Evolutionary conservation across 495 filamentous ascomycete species (phyloP).

Genomic region (Amorphotheca resinae): DNA sequence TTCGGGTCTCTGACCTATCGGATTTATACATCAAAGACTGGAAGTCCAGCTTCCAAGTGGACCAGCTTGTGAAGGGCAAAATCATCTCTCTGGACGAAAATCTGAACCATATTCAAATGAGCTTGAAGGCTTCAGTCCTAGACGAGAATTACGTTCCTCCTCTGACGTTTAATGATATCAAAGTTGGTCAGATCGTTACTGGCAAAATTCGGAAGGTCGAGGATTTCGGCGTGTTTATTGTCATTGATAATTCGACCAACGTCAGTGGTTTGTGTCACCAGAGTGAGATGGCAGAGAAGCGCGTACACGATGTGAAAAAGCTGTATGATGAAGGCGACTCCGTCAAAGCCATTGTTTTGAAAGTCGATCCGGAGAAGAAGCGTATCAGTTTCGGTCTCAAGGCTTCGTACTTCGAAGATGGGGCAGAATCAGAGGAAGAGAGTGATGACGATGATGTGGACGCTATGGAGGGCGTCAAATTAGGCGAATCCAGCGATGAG

Average conservation of each 20-base stretch:
- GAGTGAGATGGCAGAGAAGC: constrained; percentile 75
- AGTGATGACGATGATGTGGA: constrained; percentile 38
- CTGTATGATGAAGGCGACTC: constrained; percentile 78
- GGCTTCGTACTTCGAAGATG: constrained; percentile 72
- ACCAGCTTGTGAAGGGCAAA: constrained; percentile 81
- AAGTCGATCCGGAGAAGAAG: constrained; percentile 56
- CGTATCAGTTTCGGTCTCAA: constrained; percentile 84
- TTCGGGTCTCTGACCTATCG: constrained; percentile 75
- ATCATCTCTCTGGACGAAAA: constrained; percentile 52
- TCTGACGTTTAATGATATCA: constrained; percentile 55
- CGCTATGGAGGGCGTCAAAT: constrained; percentile 32
- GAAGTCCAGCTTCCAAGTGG: constrained; percentile 76
- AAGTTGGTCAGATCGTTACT: constrained; percentile 66
- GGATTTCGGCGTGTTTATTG: constrained; percentile 88
- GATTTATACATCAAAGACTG: constrained; percentile 89
- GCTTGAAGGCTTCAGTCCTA: constrained; percentile 69
- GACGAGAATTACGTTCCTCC: constrained; percentile 66
- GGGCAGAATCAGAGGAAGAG: constrained; percentile 41
- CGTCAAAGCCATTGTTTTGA: constrained; percentile 81
- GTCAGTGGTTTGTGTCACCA: constrained; percentile 87
- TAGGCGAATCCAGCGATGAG: constrained; percentile 40
- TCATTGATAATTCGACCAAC: constrained; percentile 70
- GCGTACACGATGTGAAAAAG: constrained; percentile 63
- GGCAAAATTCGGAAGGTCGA: constrained; percentile 88
- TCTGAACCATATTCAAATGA: constrained; percentile 69